phyloP scores from a whole-genome alignment of 345 rosid species.

The Schrenkiella parvula region DNA sequence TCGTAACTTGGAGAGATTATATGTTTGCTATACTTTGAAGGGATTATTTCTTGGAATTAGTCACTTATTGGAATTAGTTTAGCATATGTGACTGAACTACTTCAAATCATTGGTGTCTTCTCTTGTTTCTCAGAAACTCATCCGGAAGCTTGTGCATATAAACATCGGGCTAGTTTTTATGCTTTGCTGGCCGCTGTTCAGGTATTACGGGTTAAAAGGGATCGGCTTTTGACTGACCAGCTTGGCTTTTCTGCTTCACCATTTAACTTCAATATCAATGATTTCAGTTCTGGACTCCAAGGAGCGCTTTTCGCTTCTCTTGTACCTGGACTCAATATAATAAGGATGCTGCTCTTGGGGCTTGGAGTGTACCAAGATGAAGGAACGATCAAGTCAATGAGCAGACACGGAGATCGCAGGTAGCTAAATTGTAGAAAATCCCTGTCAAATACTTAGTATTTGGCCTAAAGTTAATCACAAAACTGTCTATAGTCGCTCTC shows the following conservation, averaged over 20 bases:
- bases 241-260: not conserved
- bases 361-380: slow-evolving; percentile 73
- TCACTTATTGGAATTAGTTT: not conserved
- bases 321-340: slow-evolving; percentile 60
- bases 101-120: not conserved
- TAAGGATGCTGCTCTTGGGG: slow-evolving; percentile 78
- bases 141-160: slow-evolving; percentile 72
- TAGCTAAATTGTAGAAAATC: slow-evolving; percentile 7
- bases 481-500: not conserved
- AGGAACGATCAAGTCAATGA: slow-evolving; percentile 90
- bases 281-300: slow-evolving; percentile 63
- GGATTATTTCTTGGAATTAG: not conserved
- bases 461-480: not conserved
- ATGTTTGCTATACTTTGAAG: not conserved
- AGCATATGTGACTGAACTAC: not conserved
- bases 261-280: not conserved
- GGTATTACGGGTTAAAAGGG: not conserved
- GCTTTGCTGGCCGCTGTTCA: slow-evolving; percentile 59
- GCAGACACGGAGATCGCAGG: slow-evolving; percentile 92
- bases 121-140: slow-evolving; percentile 27
- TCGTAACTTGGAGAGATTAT: not conserved
- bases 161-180: slow-evolving; percentile 78
- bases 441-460: not conserved
- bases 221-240: not conserved
- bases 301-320: slow-evolving; percentile 78